phyloP scores from a whole-genome alignment of 2,329 filamentous ascomycete species.

The Ascochyta pisi region DNA sequence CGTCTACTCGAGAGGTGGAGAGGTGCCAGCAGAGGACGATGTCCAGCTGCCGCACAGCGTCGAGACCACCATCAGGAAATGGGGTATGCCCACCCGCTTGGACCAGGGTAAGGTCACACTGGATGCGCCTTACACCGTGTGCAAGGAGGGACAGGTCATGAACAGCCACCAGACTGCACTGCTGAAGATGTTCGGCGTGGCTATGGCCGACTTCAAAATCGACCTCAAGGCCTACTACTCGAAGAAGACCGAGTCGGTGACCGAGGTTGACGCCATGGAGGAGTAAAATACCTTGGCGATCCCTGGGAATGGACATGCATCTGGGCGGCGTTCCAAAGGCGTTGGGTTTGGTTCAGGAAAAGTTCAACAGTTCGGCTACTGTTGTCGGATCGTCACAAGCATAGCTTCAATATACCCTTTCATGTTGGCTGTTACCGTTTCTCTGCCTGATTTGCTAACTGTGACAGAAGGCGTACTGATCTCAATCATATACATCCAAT shows the following conservation, averaged over 20 bases:
- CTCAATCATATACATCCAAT: background rate
- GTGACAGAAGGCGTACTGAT: no score
- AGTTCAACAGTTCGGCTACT: conserved; percentile 20
- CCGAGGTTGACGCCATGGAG: conserved; percentile 60
- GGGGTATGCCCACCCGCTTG: conserved; percentile 88
- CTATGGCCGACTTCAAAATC: conserved; percentile 88
- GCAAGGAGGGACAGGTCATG: conserved; percentile 81
- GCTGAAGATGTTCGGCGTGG: conserved; percentile 91
- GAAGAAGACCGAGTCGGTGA: conserved; percentile 48
- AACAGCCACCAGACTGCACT: conserved; percentile 92
- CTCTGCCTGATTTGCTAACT: no score
- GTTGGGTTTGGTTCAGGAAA: conserved; percentile 28
- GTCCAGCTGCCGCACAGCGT: conserved; percentile 85
- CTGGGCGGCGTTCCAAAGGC: conserved; percentile 34
- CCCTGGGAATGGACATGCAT: conserved; percentile 22
- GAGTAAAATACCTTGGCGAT: conserved; percentile 38
- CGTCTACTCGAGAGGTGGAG: conserved; percentile 79
- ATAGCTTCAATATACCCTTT: conserved; percentile 38
- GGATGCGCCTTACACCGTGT: conserved; percentile 75
- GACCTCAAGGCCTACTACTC: conserved; percentile 71
- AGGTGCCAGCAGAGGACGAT: conserved; percentile 80
- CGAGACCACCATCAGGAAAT: conserved; percentile 86
- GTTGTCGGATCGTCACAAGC: conserved; percentile 22
- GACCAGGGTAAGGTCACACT: conserved; percentile 87
- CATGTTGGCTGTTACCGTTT: conserved; percentile 11